Conservation (phyloP, 2,329 filamentous ascomycete genomes). For the Podosphaera xanthii region DNA sequence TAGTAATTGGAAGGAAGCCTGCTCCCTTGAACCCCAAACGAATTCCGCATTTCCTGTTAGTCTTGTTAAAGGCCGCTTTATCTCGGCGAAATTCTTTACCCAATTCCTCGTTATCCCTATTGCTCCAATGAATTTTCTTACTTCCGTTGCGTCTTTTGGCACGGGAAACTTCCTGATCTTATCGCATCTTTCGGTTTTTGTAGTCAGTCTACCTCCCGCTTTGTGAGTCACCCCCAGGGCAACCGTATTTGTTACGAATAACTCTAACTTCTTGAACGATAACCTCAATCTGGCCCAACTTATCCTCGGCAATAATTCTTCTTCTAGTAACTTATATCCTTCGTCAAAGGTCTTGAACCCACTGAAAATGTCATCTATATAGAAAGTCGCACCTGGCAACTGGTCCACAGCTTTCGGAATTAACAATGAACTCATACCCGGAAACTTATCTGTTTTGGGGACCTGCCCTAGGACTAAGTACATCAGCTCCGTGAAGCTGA, state of each 20-base stretch:
- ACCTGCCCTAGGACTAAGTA: neutral
- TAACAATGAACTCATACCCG: neutral
- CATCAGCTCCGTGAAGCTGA: neutral
- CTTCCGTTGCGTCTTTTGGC: neutral
- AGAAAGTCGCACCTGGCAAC: neutral
- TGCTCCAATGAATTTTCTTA: neutral
- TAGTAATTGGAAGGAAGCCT: conserved; percentile 1
- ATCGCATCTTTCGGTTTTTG: neutral
- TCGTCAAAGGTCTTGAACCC: neutral
- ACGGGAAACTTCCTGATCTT: neutral
- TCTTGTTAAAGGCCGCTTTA: neutral
- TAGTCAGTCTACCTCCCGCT: neutral
- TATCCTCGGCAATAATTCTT: neutral
- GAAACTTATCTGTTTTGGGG: neutral
- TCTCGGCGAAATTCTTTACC: no score
- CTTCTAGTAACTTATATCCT: neutral
- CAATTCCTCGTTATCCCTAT: neutral
- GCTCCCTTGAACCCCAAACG: neutral
- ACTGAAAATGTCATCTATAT: neutral
- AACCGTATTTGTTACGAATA: neutral
- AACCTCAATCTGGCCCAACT: neutral
- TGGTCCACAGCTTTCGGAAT: neutral
- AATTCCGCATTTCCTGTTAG: neutral
- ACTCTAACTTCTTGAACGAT: neutral
- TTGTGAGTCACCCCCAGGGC: neutral